Evolutionary conservation across 768 basidiomycete genomes (phyloP).

Genomic region (Psilocybe cyanescens): DNA sequence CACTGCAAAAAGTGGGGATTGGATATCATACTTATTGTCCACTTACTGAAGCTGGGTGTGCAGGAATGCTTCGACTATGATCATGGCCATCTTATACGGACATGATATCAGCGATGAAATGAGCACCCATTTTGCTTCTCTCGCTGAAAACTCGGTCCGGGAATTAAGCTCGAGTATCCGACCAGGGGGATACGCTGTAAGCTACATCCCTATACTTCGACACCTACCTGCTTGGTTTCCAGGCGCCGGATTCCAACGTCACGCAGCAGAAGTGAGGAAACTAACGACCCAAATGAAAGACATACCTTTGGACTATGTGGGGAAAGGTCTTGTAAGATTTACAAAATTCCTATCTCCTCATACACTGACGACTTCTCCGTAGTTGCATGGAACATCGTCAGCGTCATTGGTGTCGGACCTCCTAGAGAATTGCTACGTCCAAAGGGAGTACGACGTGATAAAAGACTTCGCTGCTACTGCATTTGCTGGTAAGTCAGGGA

Average conservation of each 20-base stretch:
- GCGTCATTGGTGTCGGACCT: slow-evolving; percentile 22
- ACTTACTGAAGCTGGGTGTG: background rate
- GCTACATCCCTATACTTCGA: slow-evolving; percentile 16
- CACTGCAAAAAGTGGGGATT: slow-evolving; percentile 21
- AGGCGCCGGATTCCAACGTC: slow-evolving; percentile 18
- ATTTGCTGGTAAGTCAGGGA: slow-evolving; percentile 18
- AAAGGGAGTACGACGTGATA: slow-evolving; percentile 20
- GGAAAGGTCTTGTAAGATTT: slow-evolving; percentile 17
- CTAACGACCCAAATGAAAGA: slow-evolving; percentile 16
- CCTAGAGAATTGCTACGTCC: slow-evolving; percentile 20
- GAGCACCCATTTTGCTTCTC: slow-evolving; percentile 10
- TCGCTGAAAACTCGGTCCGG: slow-evolving; percentile 11
- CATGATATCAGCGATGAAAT: slow-evolving; percentile 15
- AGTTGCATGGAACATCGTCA: slow-evolving; percentile 19
- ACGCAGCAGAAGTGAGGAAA: slow-evolving; percentile 15
- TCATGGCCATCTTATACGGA: slow-evolving; percentile 21
- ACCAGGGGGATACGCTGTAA: slow-evolving; percentile 6
- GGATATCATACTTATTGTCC: background rate
- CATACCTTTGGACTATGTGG: slow-evolving; percentile 19
- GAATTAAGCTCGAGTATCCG: background rate
- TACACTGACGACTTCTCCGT: background rate
- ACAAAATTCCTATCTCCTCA: background rate
- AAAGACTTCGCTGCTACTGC: slow-evolving; percentile 19
- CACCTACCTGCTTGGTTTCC: slow-evolving; percentile 22
- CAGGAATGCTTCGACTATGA: slow-evolving; percentile 16